Conservation (phyloP, 192 early-diverging fungal species). For the Mortierella alpina region DNA sequence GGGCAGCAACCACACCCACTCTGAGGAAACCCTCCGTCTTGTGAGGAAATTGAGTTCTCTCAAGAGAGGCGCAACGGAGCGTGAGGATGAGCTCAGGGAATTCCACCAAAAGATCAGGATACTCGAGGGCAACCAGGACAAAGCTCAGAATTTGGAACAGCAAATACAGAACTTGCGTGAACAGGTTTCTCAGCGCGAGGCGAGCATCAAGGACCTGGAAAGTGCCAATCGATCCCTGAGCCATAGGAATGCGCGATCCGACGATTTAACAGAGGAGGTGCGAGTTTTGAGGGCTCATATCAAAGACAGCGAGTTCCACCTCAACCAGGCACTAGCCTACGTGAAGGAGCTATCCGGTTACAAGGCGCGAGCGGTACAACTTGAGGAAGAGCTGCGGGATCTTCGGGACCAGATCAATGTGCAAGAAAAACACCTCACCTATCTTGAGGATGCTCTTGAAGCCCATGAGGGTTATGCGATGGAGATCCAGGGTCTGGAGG, state of each 20-base stretch:
- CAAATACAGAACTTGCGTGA: slow-evolving; percentile 23
- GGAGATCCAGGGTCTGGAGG: slow-evolving; percentile 13
- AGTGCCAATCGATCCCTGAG: slow-evolving; percentile 5
- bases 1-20: slow-evolving; percentile 4
- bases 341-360: not conserved
- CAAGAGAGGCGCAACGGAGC: slow-evolving; percentile 5
- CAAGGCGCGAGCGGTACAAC: not conserved
- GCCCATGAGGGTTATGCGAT: slow-evolving; percentile 18
- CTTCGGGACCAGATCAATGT: slow-evolving; percentile 18
- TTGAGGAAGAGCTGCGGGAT: slow-evolving; percentile 27
- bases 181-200: slow-evolving; percentile 2
- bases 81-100: slow-evolving; percentile 23
- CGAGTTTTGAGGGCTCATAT: slow-evolving; percentile 8
- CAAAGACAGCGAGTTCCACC: slow-evolving; percentile 12
- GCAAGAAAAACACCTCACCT: slow-evolving; percentile 37
- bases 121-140: slow-evolving; percentile 19
- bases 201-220: not conserved
- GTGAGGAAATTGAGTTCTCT: not conserved
- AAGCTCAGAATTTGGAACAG: not conserved
- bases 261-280: slow-evolving; percentile 13
- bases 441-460: slow-evolving; percentile 29
- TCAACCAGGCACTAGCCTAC: slow-evolving; percentile 1
- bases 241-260: not conserved
- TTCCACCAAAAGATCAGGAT: slow-evolving; percentile 17
- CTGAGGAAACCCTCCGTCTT: not conserved